phyloP scores from a whole-genome alignment of 2,329 filamentous ascomycete genomes.

The Leptosphaerulina australis region DNA sequence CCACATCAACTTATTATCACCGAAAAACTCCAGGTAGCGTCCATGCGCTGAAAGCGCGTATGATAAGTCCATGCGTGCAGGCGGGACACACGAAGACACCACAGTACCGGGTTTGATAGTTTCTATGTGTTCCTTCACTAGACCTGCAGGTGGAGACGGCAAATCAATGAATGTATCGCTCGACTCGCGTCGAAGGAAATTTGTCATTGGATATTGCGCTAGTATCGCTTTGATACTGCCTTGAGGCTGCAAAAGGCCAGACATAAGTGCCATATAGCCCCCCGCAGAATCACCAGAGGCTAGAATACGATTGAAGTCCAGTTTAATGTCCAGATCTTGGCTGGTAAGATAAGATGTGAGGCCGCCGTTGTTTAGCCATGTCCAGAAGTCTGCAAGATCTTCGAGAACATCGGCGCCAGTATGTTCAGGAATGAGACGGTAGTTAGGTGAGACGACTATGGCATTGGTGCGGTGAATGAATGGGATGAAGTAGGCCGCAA shows the following conservation, averaged over 20 bases:
- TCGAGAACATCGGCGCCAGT: conserved; percentile 54
- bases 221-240: conserved; percentile 33
- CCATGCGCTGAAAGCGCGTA: conserved; percentile 29
- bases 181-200: conserved; percentile 15
- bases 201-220: conserved; percentile 40
- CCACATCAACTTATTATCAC: conserved; percentile 30
- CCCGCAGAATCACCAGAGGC: conserved; percentile 49
- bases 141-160: conserved; percentile 15
- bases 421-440: conserved; percentile 60
- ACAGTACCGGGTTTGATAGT: conserved; percentile 26
- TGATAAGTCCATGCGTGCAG: conserved; percentile 24
- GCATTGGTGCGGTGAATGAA: conserved; percentile 49
- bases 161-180: conserved; percentile 2
- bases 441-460: conserved; percentile 57
- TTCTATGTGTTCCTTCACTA: conserved; percentile 33
- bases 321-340: conserved; percentile 15
- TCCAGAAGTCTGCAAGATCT: conserved; percentile 58
- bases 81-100: conserved; percentile 27
- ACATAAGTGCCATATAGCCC: conserved; percentile 48
- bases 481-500: conserved; percentile 45
- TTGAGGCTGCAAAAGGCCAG: conserved; percentile 27
- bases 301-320: conserved; percentile 38
- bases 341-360: conserved; percentile 21
- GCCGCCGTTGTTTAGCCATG: conserved; percentile 47
- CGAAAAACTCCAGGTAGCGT: conserved; percentile 38